These are phyloP conservation scores for Protomyces lactucae-debilis DNA, from an alignment of 1,139 yeast genomes.

Conservation along the genomic window DNA sequence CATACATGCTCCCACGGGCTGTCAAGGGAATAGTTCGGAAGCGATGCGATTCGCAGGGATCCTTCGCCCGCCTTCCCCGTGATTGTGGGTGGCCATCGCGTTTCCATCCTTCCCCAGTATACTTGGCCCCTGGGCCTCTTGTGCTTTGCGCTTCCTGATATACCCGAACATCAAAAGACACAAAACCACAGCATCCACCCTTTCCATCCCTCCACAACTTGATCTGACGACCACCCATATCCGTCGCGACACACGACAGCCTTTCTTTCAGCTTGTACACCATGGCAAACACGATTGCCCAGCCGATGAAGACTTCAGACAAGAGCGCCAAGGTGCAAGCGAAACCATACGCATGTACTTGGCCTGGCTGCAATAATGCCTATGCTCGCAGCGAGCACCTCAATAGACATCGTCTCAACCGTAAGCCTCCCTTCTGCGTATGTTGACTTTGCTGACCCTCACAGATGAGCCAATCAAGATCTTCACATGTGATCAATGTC, in stretches of 20 bases:
- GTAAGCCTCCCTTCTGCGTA: not conserved
- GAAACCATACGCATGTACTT: conserved; percentile 13
- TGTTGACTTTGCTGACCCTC: not conserved
- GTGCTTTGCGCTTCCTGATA: not conserved
- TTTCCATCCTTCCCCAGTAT: too few species aligned
- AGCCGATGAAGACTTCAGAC: not conserved
- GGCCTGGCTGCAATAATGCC: conserved; percentile 24
- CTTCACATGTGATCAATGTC: conserved; percentile 20
- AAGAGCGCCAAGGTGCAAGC: not conserved
- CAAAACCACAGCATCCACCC: not conserved
- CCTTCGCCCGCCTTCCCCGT: too few species aligned
- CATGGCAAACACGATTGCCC: too few species aligned
- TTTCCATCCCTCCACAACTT: not conserved
- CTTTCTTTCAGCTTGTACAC: too few species aligned
- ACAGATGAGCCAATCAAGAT: conserved; percentile 23
- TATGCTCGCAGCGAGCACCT: conserved; percentile 24
- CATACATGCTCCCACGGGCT: too few species aligned
- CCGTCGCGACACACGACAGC: not conserved
- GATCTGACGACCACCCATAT: not conserved
- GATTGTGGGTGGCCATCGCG: too few species aligned
- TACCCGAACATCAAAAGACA: not conserved
- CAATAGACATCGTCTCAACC: conserved; percentile 22
- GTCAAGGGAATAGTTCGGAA: too few species aligned
- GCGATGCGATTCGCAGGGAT: too few species aligned
- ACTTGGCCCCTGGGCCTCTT: not conserved